Evolutionary conservation across 2,329 filamentous ascomycete species (phyloP).

Genomic region (Fusarium agapanthi): DNA sequence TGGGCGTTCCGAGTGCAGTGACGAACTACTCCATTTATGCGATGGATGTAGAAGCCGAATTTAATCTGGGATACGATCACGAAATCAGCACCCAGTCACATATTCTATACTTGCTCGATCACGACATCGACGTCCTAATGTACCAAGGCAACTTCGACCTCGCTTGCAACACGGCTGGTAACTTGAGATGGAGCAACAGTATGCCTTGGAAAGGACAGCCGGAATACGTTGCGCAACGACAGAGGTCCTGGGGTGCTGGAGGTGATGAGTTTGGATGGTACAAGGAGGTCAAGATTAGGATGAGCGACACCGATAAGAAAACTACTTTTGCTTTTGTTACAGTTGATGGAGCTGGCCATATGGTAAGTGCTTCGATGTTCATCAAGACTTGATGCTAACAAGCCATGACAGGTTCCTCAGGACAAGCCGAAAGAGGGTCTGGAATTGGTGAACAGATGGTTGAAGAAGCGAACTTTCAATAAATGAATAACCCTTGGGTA

Average conservation of each 20-base stretch:
- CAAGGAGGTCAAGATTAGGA: constrained; percentile 22
- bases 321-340: constrained; percentile 23
- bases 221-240: constrained; percentile 25
- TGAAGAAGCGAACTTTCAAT: constrained; percentile 7
- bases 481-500: not conserved
- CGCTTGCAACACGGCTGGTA: constrained; percentile 33
- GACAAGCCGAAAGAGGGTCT: constrained; percentile 5
- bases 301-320: not conserved
- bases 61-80: not conserved
- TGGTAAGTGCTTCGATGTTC: not conserved
- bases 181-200: constrained; percentile 25
- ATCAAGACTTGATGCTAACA: not conserved
- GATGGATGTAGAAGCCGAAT: not conserved
- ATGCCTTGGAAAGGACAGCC: constrained; percentile 31
- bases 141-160: constrained; percentile 36
- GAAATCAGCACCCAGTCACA: constrained; percentile 19
- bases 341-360: constrained; percentile 25
- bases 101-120: constrained; percentile 10
- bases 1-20: not conserved
- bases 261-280: constrained; percentile 21
- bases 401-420: not conserved
- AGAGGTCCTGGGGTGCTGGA: constrained; percentile 1
- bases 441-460: constrained; percentile 9
- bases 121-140: constrained; percentile 17
- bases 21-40: constrained; percentile 10